Conservation (phyloP, 805 yeast species). For the Cyberlindnera euphorbiiphila region DNA sequence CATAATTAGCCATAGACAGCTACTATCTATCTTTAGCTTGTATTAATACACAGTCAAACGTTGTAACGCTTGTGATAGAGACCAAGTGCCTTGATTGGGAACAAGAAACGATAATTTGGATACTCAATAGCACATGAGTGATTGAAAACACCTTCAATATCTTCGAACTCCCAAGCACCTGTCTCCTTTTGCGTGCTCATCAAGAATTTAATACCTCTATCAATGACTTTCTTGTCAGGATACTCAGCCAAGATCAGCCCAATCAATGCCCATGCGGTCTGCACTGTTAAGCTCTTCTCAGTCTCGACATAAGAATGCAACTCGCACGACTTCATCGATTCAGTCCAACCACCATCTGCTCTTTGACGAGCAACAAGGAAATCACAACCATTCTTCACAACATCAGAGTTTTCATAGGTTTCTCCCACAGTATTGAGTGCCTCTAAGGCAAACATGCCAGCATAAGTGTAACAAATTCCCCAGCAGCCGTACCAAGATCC, state of each 20-base stretch:
- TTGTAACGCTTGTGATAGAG: conserved; percentile 38
- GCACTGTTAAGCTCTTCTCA: conserved; percentile 66
- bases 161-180: conserved; percentile 87
- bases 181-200: conserved; percentile 61
- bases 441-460: conserved; percentile 96
- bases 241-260: conserved; percentile 78
- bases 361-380: conserved; percentile 73
- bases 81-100: conserved; percentile 92
- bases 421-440: conserved; percentile 73
- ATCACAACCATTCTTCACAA: conserved; percentile 77
- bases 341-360: conserved; percentile 97
- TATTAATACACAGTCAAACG: background rate
- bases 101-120: conserved; percentile 85
- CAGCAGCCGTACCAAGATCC: conserved; percentile 99
- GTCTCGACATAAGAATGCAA: conserved; percentile 69
- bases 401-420: conserved; percentile 54
- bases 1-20: no score
- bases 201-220: conserved; percentile 58
- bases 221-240: conserved; percentile 63
- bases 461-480: conserved; percentile 96
- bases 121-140: conserved; percentile 93
- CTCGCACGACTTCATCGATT: conserved; percentile 87
- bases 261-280: conserved; percentile 89
- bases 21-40: background rate
- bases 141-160: conserved; percentile 93